Evolutionary conservation across 805 yeast genomes (phyloP), one percentile per base, ranked within the genome.

Genomic region (Schwanniomyces polymorphus): DNA sequence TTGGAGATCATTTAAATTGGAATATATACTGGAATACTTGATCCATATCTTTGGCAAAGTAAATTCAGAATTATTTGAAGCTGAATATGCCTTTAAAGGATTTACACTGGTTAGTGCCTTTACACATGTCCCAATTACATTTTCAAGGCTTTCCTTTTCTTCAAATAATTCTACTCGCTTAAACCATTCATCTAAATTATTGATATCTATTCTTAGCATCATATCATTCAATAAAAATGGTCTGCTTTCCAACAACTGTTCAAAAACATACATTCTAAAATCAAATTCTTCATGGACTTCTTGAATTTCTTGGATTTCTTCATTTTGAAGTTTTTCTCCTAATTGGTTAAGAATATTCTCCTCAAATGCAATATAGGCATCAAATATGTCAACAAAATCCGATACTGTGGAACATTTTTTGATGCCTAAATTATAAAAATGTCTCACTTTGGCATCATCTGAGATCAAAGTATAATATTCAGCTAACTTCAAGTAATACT

Each of bases 181-280:
- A 37, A 83, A 63, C 97, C 97, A 92, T 44, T 75, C 77, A 26
- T 73, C 76, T 4, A 88, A 79, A 49, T 80, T 77, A 56, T 88
- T 79, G 1, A 79, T 69, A 55, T 84, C 78, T 53, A 81, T 85
- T 37, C 86, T 73, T 5, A 91, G 56, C 48, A 79, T 70, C 26
- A 89, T 81, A 56, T 89, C 95, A 58, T 80, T 89, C 10, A 87
- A 55, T 38, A 84, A 60, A 27, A 86, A 61, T 1, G 79, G 74
- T 52, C 94, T 74, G 11, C 76, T 59, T n/a, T 77, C 74, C 52
- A 89, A 59, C 21, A 90, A 63, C 18, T 66, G 63, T 51, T 84
- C 88, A 51, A 85, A 79, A 41, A 64, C 62, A 14, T 60, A 65
- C 62, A 86, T 60, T 12, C 75, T 60, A 21, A 78, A 57, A 37